These are phyloP conservation scores for Pharnaceum exiguum DNA, from an alignment of 148 eudicot species.

Conservation along the genomic window DNA sequence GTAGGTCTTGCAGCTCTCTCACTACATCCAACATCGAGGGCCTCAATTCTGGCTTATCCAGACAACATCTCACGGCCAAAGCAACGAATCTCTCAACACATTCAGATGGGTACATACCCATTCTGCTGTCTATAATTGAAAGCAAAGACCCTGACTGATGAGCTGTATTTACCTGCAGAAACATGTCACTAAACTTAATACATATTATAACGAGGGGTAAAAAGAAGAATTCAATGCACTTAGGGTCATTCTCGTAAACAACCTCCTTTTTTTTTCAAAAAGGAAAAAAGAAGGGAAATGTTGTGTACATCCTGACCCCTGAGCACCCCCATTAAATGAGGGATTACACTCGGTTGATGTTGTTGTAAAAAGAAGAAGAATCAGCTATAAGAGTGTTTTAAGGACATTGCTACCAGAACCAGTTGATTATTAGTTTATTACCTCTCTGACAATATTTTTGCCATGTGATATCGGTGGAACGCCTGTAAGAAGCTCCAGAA, in stretches of 20 bases:
- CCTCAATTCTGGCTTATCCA: conserved; percentile 51
- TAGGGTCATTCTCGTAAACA: too few species aligned
- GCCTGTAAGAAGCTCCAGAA: conserved; percentile 77
- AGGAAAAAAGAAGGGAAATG: too few species aligned
- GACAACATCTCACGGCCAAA: conserved; percentile 58
- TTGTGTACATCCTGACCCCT: too few species aligned
- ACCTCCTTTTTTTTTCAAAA: too few species aligned
- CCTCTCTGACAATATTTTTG: conserved; percentile 85
- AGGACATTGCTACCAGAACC: background rate
- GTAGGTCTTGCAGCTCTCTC: conserved; percentile 60
- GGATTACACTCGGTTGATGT: background rate
- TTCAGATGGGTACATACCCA: conserved; percentile 61
- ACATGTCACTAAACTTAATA: too few species aligned
- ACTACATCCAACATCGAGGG: conserved; percentile 78
- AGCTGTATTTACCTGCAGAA: conserved; percentile 47
- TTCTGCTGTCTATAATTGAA: conserved; percentile 50
- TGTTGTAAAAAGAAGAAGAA: too few species aligned
- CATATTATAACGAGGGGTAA: too few species aligned
- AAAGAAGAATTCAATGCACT: too few species aligned
- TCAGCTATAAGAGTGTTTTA: background rate
- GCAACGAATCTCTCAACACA: conserved; percentile 53
- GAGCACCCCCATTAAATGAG: too few species aligned
- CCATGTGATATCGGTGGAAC: conserved; percentile 71
- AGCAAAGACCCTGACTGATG: conserved; percentile 44
- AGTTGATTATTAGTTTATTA: conserved; percentile 7